Percentiles rank a stretch among this genome's conserved stretches.
Evolutionary conservation across 495 filamentous ascomycete species (phyloP).

Genomic region (Aspergillus sparsus): DNA sequence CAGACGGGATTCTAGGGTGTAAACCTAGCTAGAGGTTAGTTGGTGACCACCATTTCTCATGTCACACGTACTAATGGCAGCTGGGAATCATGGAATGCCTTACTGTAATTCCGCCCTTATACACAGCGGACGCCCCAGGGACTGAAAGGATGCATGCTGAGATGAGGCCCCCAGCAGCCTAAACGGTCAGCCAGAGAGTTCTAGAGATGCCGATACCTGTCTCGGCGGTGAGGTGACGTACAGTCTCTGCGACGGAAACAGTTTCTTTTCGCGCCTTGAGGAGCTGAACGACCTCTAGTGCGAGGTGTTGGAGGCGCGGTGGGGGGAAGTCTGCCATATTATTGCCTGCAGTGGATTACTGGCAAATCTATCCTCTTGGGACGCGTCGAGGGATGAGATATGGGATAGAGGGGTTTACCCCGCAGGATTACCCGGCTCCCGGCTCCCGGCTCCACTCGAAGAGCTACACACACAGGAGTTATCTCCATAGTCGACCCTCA

Average conservation of each 20-base stretch:
- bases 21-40: slow-evolving; percentile 38
- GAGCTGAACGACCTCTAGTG: slow-evolving; percentile 50
- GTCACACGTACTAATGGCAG: not conserved
- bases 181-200: not conserved
- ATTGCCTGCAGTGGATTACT: not conserved
- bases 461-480: not conserved
- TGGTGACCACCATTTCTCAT: not conserved
- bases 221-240: slow-evolving; percentile 28
- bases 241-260: slow-evolving; percentile 62
- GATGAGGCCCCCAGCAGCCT: slow-evolving; percentile 65
- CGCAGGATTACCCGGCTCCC: not conserved
- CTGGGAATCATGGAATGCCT: slow-evolving; percentile 5
- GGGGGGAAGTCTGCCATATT: slow-evolving; percentile 48
- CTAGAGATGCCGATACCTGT: not conserved
- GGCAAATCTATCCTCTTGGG: not conserved
- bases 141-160: slow-evolving; percentile 55
- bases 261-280: slow-evolving; percentile 55
- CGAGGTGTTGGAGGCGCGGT: slow-evolving; percentile 46
- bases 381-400: not conserved
- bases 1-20: slow-evolving; percentile 61
- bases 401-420: not conserved
- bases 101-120: slow-evolving; percentile 60
- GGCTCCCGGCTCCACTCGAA: not conserved
- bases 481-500: not conserved
- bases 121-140: slow-evolving; percentile 57